Evolutionary conservation across 164 flowering plant genomes (phyloP).

Genomic region (Saururus chinensis): DNA sequence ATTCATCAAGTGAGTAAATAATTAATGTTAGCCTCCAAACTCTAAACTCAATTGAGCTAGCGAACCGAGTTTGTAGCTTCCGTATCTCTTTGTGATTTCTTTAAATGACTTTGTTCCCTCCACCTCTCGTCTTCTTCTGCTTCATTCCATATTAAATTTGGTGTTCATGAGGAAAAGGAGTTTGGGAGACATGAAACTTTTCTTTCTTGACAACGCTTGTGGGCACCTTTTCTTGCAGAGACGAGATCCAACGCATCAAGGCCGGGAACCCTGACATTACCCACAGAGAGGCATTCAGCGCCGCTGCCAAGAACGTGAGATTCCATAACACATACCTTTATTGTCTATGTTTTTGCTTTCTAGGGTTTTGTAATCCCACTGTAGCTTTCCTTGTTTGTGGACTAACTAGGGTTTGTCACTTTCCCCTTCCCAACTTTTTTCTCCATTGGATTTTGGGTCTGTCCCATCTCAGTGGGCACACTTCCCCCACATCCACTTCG

Average conservation of each 20-base stretch:
- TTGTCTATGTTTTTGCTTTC: neutral
- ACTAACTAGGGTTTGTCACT: constrained; percentile 14
- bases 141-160: neutral
- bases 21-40: neutral
- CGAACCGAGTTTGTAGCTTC: neutral
- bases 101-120: neutral
- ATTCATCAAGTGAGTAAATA: constrained; percentile 79
- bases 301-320: constrained; percentile 97
- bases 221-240: constrained; percentile 36
- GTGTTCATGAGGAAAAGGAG: neutral
- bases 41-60: neutral
- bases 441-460: constrained; percentile 9
- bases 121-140: neutral
- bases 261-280: constrained; percentile 94
- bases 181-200: too few species aligned
- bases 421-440: neutral
- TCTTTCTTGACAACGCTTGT: neutral
- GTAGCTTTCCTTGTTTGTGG: constrained; percentile 1
- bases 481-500: constrained; percentile 97
- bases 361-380: constrained; percentile 7
- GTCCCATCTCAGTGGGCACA: constrained; percentile 76
- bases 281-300: constrained; percentile 99
- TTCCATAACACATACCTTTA: constrained; percentile 9
- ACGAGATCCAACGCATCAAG: constrained; percentile 99
- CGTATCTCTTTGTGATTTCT: neutral